A percentile compares a stretch with the other conserved stretches of the same genome.
phyloP scores from a whole-genome alignment of 306 rosid genomes.

The Quercus aquifolioides region DNA sequence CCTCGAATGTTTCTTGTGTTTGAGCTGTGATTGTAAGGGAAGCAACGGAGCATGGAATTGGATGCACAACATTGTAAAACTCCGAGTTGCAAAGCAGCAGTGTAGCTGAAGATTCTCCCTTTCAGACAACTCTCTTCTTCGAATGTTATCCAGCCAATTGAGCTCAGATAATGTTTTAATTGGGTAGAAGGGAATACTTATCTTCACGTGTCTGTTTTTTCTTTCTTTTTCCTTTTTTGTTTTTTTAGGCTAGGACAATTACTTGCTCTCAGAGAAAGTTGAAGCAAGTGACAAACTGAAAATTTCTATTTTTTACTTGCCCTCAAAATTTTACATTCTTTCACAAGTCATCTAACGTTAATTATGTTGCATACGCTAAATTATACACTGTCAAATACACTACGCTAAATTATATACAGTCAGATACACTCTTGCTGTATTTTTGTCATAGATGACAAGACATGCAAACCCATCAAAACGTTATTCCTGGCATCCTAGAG shows the following conservation, averaged over 20 bases:
- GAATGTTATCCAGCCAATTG: not conserved
- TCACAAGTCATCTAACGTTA: too few species aligned
- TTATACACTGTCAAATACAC: too few species aligned
- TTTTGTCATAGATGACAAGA: too few species aligned
- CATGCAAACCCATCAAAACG: too few species aligned
- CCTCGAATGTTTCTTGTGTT: conserved; percentile 15
- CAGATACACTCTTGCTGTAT: too few species aligned
- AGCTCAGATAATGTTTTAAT: conserved; percentile 15
- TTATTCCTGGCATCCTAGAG: too few species aligned
- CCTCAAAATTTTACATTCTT: too few species aligned
- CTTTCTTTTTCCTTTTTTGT: not conserved
- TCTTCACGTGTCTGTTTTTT: not conserved
- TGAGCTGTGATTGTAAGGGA: conserved; percentile 23
- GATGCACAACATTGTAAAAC: conserved; percentile 34
- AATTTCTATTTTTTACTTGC: too few species aligned
- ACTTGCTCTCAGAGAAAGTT: conserved; percentile 2
- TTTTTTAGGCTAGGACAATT: not conserved
- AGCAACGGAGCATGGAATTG: conserved; percentile 33
- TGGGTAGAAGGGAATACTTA: not conserved
- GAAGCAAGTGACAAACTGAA: too few species aligned
- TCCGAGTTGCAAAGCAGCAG: not conserved
- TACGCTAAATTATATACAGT: too few species aligned
- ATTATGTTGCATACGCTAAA: too few species aligned
- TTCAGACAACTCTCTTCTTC: not conserved
- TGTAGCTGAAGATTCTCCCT: not conserved